Evolutionary conservation across 163 green algal species (phyloP).

Genomic region (Chlorella variabilis): DNA sequence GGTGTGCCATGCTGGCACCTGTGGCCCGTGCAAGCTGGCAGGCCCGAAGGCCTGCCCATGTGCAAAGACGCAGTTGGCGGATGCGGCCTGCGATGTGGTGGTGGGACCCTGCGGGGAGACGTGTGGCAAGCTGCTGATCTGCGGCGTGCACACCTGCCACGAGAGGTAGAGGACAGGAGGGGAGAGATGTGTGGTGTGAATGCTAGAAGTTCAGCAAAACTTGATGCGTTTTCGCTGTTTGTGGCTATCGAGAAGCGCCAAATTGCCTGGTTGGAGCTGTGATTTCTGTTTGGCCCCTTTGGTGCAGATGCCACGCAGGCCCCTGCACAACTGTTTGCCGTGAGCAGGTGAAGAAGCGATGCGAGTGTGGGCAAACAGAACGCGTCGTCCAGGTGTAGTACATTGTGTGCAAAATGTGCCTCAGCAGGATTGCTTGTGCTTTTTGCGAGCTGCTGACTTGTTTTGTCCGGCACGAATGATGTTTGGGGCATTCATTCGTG

Average conservation of each 20-base stretch:
- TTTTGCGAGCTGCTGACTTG: too few relatives aligned
- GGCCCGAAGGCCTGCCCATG: constrained; percentile 81
- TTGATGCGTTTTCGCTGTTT: too few relatives aligned
- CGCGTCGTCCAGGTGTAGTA: constrained; percentile 58
- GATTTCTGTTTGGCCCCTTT: too few relatives aligned
- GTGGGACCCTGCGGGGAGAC: constrained; percentile 78
- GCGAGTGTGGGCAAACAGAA: constrained; percentile 59
- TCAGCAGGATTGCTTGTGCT: too few relatives aligned
- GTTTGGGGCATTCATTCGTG: too few relatives aligned
- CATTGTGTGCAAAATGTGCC: too few relatives aligned
- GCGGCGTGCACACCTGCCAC: constrained; percentile 72
- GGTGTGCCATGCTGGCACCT: constrained; percentile 72
- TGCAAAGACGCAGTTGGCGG: constrained; percentile 66
- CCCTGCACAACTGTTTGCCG: constrained; percentile 70
- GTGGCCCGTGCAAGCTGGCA: constrained; percentile 64
- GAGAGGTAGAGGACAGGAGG: constrained; percentile 45
- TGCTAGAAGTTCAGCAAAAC: too few relatives aligned
- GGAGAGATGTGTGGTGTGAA: too few relatives aligned
- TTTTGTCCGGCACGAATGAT: too few relatives aligned
- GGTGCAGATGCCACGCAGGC: constrained; percentile 73
- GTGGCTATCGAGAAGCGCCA: too few relatives aligned
- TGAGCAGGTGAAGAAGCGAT: constrained; percentile 53
- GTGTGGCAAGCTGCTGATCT: constrained; percentile 83
- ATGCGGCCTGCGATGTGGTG: constrained; percentile 69
- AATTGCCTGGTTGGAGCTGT: too few relatives aligned